A percentile compares a stretch with the other conserved stretches of the same genome.
Conservation (phyloP, 2,329 filamentous ascomycete genomes). For the Alternaria ventricosa region DNA sequence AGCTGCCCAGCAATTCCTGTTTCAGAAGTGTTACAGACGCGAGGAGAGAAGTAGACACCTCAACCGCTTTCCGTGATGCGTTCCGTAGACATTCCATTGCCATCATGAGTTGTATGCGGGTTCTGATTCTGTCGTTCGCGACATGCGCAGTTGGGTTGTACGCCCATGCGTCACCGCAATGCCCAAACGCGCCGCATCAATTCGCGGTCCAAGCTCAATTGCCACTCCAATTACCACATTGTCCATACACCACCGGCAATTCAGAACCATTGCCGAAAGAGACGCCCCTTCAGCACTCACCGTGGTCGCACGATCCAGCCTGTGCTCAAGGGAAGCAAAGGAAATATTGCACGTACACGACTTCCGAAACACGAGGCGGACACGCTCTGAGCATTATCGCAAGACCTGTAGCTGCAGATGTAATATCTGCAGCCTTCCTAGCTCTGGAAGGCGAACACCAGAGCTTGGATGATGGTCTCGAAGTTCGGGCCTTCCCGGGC, state of each 20-base stretch:
- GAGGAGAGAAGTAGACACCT: constrained; percentile 12
- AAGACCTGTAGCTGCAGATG: constrained; percentile 21
- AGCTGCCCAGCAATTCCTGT: constrained; percentile 8
- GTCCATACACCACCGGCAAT: background rate
- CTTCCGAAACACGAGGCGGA: constrained; percentile 12
- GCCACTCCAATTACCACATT: constrained; percentile 14
- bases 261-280: background rate
- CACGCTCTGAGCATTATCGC: constrained; percentile 30
- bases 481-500: constrained; percentile 23
- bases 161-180: constrained; percentile 9
- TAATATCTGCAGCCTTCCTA: constrained; percentile 16
- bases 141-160: background rate
- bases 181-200: constrained; percentile 14
- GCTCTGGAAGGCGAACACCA: background rate
- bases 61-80: constrained; percentile 1
- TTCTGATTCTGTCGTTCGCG: constrained; percentile 10
- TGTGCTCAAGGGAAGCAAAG: constrained; percentile 17
- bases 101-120: constrained; percentile 17
- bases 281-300: constrained; percentile 2
- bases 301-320: constrained; percentile 22
- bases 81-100: background rate
- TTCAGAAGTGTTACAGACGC: constrained; percentile 29
- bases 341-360: constrained; percentile 30
- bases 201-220: constrained; percentile 13
- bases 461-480: constrained; percentile 5